phyloP scores from a whole-genome alignment of 345 rosid species.

The Citrus hindsii region DNA sequence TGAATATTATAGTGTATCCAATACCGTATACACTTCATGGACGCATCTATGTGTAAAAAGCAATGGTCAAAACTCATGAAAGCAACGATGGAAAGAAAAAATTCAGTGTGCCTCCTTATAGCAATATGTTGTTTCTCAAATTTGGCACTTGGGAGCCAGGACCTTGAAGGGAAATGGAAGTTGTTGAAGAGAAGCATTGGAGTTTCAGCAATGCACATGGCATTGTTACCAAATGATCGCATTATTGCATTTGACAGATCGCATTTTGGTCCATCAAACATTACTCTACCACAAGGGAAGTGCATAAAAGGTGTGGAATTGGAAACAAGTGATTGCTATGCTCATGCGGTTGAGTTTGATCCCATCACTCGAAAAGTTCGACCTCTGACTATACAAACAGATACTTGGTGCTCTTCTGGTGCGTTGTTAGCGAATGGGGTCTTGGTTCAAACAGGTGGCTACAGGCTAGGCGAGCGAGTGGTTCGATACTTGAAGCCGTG shows the following conservation, averaged over 20 bases:
- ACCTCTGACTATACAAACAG: constrained; percentile 22
- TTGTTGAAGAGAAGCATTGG: constrained; percentile 23
- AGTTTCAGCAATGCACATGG: constrained; percentile 32
- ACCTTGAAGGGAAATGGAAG: constrained; percentile 23
- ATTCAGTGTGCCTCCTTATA: not conserved
- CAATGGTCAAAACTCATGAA: not conserved
- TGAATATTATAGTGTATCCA: not conserved
- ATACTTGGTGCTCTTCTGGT: constrained; percentile 38
- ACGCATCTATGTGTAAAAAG: not conserved
- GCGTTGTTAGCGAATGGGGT: constrained; percentile 17
- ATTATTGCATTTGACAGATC: constrained; percentile 22
- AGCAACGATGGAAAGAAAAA: constrained; percentile 14
- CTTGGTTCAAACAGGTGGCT: constrained; percentile 42
- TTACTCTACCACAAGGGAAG: constrained; percentile 18
- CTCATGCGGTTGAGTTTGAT: constrained; percentile 28
- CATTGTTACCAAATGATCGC: constrained; percentile 25
- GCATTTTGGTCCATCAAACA: constrained; percentile 21
- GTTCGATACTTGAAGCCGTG: constrained; percentile 24
- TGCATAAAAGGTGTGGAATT: constrained; percentile 1
- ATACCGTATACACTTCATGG: not conserved
- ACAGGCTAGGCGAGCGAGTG: constrained; percentile 3
- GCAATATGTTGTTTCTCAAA: constrained; percentile 2
- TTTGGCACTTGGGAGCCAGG: not conserved
- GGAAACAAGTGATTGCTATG: constrained; percentile 17
- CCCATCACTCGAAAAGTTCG: constrained; percentile 3